phyloP scores from a whole-genome alignment of 2,329 filamentous ascomycete species.

The Xylaria arbuscula region DNA sequence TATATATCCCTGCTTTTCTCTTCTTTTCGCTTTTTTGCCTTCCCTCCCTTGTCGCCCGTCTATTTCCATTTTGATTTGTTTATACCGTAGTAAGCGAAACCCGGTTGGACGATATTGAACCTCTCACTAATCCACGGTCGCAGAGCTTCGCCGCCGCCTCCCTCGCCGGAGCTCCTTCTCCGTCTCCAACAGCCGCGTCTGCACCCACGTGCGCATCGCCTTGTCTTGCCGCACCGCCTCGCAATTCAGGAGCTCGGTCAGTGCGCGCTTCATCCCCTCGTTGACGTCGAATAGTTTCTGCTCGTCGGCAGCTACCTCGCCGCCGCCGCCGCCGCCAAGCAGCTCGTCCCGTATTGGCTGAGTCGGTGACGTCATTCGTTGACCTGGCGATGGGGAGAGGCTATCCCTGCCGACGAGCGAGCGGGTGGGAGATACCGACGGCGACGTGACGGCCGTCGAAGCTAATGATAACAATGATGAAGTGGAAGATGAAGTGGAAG shows the following conservation, averaged over 20 bases:
- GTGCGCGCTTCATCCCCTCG: slow-evolving; percentile 69
- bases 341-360: slow-evolving; percentile 60
- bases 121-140: slow-evolving; percentile 42
- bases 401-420: slow-evolving; percentile 61
- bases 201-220: slow-evolving; percentile 67
- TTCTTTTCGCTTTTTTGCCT: not conserved
- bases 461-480: slow-evolving; percentile 20
- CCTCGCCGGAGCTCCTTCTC: slow-evolving; percentile 68
- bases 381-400: slow-evolving; percentile 52
- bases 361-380: slow-evolving; percentile 41
- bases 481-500: not conserved
- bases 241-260: slow-evolving; percentile 72
- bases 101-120: not conserved
- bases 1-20: too few species aligned
- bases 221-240: slow-evolving; percentile 63
- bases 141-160: slow-evolving; percentile 59
- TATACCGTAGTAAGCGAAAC: not conserved
- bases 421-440: slow-evolving; percentile 70
- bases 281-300: slow-evolving; percentile 66
- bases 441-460: slow-evolving; percentile 58
- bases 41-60: not conserved
- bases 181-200: slow-evolving; percentile 69
- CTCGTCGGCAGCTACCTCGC: slow-evolving; percentile 64
- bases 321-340: slow-evolving; percentile 58
- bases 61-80: not conserved